A percentile compares a stretch with the other conserved stretches of the same genome.
phyloP scores from a whole-genome alignment of 192 early-diverging fungal genomes.

The Diversispora epigaea region DNA sequence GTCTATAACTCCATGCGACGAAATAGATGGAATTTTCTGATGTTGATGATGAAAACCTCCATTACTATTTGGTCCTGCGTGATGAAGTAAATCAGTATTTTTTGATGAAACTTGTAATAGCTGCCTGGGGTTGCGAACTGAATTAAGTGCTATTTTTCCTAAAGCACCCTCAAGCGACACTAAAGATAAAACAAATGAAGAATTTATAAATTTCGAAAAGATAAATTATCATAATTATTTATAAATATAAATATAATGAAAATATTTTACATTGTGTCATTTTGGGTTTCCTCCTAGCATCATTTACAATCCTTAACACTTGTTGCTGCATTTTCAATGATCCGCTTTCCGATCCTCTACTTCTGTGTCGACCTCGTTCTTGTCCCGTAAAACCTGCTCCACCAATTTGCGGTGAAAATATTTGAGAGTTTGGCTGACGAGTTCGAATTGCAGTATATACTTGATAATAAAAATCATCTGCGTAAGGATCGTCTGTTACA shows the following conservation, averaged over 20 bases:
- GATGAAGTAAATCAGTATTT: constrained; percentile 30
- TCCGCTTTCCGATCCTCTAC: constrained; percentile 47
- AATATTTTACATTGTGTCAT: constrained; percentile 65
- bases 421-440: constrained; percentile 42
- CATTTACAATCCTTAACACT: constrained; percentile 93
- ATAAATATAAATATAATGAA: background rate
- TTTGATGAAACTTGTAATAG: constrained; percentile 68
- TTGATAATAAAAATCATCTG: constrained; percentile 97
- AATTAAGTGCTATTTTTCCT: constrained; percentile 89
- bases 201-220: background rate
- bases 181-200: constrained; percentile 32
- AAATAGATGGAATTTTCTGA: constrained; percentile 31
- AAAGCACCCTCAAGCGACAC: constrained; percentile 92
- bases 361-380: constrained; percentile 46
- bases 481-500: constrained; percentile 86
- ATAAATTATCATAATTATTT: background rate
- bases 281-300: constrained; percentile 84
- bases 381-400: constrained; percentile 41
- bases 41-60: constrained; percentile 39
- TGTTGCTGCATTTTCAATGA: constrained; percentile 88
- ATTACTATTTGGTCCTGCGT: constrained; percentile 30
- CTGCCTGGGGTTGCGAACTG: constrained; percentile 87
- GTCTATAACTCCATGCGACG: constrained; percentile 54
- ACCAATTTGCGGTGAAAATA: constrained; percentile 29
- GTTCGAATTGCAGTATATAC: constrained; percentile 77